Percentiles rank a stretch among this genome's conserved stretches.
Conservation (phyloP, 768 basidiomycete genomes). For the Mycena albidolilacea region DNA sequence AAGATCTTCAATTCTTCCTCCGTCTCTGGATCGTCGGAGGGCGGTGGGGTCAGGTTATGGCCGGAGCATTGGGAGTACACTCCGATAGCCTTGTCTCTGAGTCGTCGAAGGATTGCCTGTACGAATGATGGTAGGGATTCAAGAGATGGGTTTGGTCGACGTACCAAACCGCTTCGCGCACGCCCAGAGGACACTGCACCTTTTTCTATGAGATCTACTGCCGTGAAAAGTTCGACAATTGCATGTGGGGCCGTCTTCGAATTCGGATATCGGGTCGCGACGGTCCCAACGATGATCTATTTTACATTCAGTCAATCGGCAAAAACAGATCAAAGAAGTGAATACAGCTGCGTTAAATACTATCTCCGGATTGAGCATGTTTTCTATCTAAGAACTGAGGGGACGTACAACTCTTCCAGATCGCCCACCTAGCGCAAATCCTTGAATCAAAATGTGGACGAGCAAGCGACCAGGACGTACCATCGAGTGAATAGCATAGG, state of each 20-base stretch:
- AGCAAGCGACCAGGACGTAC: constrained; percentile 41
- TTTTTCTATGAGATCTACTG: constrained; percentile 58
- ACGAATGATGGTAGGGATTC: background rate
- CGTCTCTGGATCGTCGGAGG: constrained; percentile 15
- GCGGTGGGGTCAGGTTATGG: constrained; percentile 29
- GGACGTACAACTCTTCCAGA: constrained; percentile 52
- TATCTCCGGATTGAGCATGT: background rate
- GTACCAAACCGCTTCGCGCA: constrained; percentile 57
- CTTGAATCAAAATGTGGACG: constrained; percentile 50
- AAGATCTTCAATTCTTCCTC: constrained; percentile 36
- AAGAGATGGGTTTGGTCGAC: background rate
- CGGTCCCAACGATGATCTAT: constrained; percentile 59
- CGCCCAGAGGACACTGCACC: constrained; percentile 55
- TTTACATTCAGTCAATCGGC: background rate
- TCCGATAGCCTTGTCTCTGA: constrained; percentile 38
- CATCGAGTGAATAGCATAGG: constrained; percentile 43
- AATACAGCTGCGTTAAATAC: constrained; percentile 39
- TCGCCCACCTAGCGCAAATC: constrained; percentile 58
- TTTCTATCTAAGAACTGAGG: background rate
- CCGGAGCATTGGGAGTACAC: constrained; percentile 36
- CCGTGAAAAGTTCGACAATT: constrained; percentile 59
- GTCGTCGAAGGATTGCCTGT: constrained; percentile 38
- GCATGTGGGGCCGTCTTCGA: constrained; percentile 61
- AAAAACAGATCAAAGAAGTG: background rate
- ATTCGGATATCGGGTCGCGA: constrained; percentile 56